phyloP scores from a whole-genome alignment of 306 rosid genomes.

The Acmispon strigosus region DNA sequence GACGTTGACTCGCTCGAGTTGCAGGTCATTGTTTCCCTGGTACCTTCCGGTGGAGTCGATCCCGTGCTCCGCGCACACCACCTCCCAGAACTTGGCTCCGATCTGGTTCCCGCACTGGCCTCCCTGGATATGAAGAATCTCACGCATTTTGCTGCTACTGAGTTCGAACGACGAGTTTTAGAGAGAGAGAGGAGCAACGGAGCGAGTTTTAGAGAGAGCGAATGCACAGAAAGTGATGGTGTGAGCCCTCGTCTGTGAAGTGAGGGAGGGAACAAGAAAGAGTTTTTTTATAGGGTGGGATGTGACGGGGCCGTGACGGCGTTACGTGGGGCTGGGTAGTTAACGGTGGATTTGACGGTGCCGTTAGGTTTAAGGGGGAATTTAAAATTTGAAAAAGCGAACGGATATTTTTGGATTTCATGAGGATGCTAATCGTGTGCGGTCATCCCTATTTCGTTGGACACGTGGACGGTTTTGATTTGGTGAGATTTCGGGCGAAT shows the following conservation, averaged over 20 bases:
- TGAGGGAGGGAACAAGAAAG: not conserved
- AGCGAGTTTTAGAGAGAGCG: not conserved
- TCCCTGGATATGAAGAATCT: slow-evolving; percentile 54
- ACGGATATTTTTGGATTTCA: not conserved
- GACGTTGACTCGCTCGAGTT: slow-evolving; percentile 53
- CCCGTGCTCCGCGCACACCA: slow-evolving; percentile 57
- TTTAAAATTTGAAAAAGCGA: slow-evolving; percentile 42
- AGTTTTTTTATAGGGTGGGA: slow-evolving; percentile 23
- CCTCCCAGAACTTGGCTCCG: slow-evolving; percentile 43
- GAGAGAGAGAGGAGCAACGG: not conserved
- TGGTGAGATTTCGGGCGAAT: not conserved
- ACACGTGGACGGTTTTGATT: not conserved
- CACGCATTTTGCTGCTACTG: slow-evolving; percentile 36
- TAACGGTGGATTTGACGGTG: slow-evolving; percentile 21
- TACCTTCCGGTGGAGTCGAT: slow-evolving; percentile 44
- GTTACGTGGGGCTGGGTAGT: slow-evolving; percentile 1
- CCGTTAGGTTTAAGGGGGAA: slow-evolving; percentile 42
- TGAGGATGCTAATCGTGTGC: not conserved
- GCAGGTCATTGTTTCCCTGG: slow-evolving; percentile 36
- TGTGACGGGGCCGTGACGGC: slow-evolving; percentile 22
- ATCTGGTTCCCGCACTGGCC: slow-evolving; percentile 53
- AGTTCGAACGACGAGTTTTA: not conserved
- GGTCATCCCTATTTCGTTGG: not conserved
- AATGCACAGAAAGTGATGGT: not conserved
- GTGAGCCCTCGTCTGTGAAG: not conserved